These are phyloP conservation scores for Themeda triandra DNA, from an alignment of 176 grass and related monocot species.

Conservation along the genomic window DNA sequence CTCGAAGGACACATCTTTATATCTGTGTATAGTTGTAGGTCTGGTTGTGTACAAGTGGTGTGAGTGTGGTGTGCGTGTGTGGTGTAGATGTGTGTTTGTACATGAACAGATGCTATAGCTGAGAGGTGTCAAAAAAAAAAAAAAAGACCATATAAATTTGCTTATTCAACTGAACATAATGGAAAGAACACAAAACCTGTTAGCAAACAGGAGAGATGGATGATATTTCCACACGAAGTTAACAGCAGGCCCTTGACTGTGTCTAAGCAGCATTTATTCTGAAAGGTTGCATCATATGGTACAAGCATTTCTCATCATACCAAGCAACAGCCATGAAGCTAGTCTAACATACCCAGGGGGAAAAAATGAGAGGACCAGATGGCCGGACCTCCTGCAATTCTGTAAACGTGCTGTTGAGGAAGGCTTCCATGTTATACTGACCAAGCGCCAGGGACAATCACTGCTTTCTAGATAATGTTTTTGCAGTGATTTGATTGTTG, in stretches of 20 bases:
- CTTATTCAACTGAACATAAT: conserved; percentile 64
- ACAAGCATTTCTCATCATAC: conserved; percentile 41
- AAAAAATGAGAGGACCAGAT: neutral
- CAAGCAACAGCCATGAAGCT: conserved; percentile 74
- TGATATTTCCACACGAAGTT: neutral
- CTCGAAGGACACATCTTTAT: no score
- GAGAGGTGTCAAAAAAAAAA: no score
- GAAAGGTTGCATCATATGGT: conserved; percentile 53
- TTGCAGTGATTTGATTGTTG: conserved; percentile 23
- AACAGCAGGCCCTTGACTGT: neutral
- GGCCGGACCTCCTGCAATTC: conserved; percentile 1
- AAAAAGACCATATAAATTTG: conserved; percentile 55
- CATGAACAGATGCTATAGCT: no score
- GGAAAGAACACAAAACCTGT: conserved; percentile 43
- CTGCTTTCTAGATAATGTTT: conserved; percentile 9
- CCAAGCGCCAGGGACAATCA: neutral
- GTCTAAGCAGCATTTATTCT: conserved; percentile 14
- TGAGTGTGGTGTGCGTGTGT: no score
- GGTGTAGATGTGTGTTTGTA: no score
- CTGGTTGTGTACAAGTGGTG: no score
- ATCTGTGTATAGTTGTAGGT: no score
- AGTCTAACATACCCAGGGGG: neutral
- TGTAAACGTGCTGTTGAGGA: conserved; percentile 6
- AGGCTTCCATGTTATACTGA: conserved; percentile 17
- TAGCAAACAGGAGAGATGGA: neutral